phyloP scores from a whole-genome alignment of 2,329 filamentous ascomycete species.

The Paraphaeosphaeria minitans region DNA sequence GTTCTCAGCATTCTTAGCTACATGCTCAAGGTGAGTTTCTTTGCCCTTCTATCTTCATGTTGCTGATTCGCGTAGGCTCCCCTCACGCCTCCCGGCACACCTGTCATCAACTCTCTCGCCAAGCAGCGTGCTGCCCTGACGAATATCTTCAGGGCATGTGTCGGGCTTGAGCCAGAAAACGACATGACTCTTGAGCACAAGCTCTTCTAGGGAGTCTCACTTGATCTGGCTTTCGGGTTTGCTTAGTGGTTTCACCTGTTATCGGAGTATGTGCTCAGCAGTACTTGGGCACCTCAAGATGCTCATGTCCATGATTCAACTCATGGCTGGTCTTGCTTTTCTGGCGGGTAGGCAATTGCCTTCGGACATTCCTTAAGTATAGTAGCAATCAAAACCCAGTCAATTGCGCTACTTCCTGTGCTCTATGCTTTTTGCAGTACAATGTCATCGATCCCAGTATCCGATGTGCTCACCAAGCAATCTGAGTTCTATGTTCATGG shows the following conservation, averaged over 20 bases:
- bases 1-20: slow-evolving; percentile 97
- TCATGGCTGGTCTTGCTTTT: background rate
- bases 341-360: background rate
- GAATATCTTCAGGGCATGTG: slow-evolving; percentile 98
- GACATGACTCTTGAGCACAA: slow-evolving; percentile 99
- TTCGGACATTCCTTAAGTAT: slow-evolving; percentile 10
- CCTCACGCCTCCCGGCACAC: slow-evolving; percentile 89
- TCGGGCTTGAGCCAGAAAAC: slow-evolving; percentile 94
- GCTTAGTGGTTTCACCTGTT: background rate
- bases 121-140: slow-evolving; percentile 95
- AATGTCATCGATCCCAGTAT: background rate
- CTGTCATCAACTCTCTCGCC: slow-evolving; percentile 91
- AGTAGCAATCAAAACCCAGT: background rate
- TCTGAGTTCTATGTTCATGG: background rate
- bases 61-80: slow-evolving; percentile 68
- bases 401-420: background rate
- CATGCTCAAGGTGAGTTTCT: slow-evolving; percentile 75
- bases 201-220: slow-evolving; percentile 63
- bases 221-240: background rate
- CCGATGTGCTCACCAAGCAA: background rate
- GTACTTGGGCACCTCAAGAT: background rate
- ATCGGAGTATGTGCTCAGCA: background rate
- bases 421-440: background rate
- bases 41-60: background rate
- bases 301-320: slow-evolving; percentile 6